Base-by-base conservation (phyloP, 805 yeast species). In the Lipomyces sp. region DNA sequence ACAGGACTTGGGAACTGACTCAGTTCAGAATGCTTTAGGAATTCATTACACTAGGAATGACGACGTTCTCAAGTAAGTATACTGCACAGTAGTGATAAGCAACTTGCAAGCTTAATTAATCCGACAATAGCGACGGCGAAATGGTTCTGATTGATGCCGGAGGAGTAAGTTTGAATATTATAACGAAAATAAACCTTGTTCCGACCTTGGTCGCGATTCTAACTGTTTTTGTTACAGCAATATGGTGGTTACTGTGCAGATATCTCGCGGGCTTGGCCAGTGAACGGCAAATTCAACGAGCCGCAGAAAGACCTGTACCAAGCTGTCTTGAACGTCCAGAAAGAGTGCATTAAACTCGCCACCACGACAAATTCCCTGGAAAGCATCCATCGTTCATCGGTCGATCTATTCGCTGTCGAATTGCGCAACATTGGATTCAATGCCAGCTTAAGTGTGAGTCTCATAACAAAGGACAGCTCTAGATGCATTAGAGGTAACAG, bases 211-310 rank as follows among this genome's bases (percentile, higher is more conserved):
- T 1, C 24, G 24, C 48, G n/a, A 15, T 42, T 42, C 48, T 42
- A 42, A 42, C 8, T n/a, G 24, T 24, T 24, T 4, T 8, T n/a
- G 7, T 24, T 35, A 6, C 4, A 42, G 59, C 84, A 90, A 59
- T 77, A 89, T 54, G 99, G 98, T 53, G 98, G 98, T 0, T 95
- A 95, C 77, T 88, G 97, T 75, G 88, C 98, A 0, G 99, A 95
- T 77, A 95, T 95, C 57, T 93, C 98, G 1, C 84, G 99, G 70
- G 89, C 98, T 0, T 95, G 98, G 98, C 99, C 99, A 4, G 88
- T 87, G 58, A 84, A 84, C 50, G 91, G 96, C 1, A 80, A 78
- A 59, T 95, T 95, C 76, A 78, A 90, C 1, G 85, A 81, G 8
- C 86, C 97, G 2, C 99, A 95, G 77, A 83, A 83, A 60, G 98